Percentiles rank a stretch among this genome's conserved stretches.
Evolutionary conservation across 1,284 basidiomycete genomes (phyloP).

Genomic region (Thecaphora thlaspeos): DNA sequence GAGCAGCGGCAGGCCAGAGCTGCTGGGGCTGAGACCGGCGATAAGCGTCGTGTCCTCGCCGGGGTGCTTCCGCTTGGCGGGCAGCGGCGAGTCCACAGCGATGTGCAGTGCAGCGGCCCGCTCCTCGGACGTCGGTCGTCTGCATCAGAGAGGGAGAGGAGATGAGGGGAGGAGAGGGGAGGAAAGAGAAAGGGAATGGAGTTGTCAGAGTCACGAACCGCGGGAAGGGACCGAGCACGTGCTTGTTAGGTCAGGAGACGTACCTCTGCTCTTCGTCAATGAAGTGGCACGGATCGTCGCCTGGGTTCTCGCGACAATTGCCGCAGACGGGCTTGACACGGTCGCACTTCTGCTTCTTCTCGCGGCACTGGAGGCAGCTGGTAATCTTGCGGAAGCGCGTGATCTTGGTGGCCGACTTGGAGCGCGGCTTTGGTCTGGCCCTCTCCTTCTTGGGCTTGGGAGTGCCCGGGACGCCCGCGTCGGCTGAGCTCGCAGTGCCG

Average conservation of each 20-base stretch:
- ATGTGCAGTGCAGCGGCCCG: slow-evolving; percentile 3
- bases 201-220: too few relatives aligned
- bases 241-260: neutral
- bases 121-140: too few relatives aligned
- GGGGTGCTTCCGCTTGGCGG: slow-evolving; percentile 32
- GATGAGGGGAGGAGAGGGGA: neutral
- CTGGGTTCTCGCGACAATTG: slow-evolving; percentile 38
- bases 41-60: slow-evolving; percentile 7
- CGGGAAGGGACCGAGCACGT: neutral
- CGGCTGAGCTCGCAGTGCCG: too few relatives aligned
- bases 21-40: too few relatives aligned
- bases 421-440: slow-evolving; percentile 38
- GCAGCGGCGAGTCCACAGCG: slow-evolving; percentile 25
- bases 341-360: slow-evolving; percentile 52
- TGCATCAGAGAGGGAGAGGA: too few relatives aligned
- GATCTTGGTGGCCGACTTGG: slow-evolving; percentile 45
- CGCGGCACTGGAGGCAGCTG: slow-evolving; percentile 45
- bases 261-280: slow-evolving; percentile 35
- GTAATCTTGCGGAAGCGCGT: slow-evolving; percentile 49
- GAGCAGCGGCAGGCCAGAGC: slow-evolving; percentile 20
- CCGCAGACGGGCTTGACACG: slow-evolving; percentile 46
- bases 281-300: slow-evolving; percentile 39
- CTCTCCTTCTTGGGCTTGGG: slow-evolving; percentile 37
- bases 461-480: slow-evolving; percentile 8
- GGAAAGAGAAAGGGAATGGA: too few relatives aligned